Base-by-base conservation (phyloP, 805 yeast genomes). In the Zygosaccharomyces kombuchaensis region DNA sequence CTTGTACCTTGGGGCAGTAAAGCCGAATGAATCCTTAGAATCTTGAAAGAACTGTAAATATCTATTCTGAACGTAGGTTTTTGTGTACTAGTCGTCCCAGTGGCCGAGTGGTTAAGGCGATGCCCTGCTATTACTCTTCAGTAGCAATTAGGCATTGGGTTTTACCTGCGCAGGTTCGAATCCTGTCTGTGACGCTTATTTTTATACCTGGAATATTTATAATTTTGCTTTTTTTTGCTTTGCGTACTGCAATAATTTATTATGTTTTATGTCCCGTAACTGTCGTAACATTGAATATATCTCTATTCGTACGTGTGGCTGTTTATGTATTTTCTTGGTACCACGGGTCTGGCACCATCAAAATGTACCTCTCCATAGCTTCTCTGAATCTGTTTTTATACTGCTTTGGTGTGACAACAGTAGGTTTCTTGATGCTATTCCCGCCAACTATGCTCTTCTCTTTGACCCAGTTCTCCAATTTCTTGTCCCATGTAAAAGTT, bases 121-220 rank as follows among this genome's bases (percentile, higher is more conserved):
- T 81, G 81, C 88, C 87, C 89, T 82, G 87, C 88, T 82, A 81
- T 72, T 55, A 55, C 52, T 39, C 32, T 48, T 52, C 58, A 65
- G 13, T 56, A 74, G 79, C 74, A 74, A 76, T 68, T 70, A 82
- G 88, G 87, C 86, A 80, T 81, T 82, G 87, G 84, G 87, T 80
- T 82, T 74, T 82, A 81, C 87, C 84, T 79, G 82, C 96, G 95
- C 95, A 87, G 95, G 96, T 87, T 87, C 96, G 96, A 87, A 87
- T 87, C 96, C 95, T 87, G 96, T 87, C 95, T 84, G 95, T 87
- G 86, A 85, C 96, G 96, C 57, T 64, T 67, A 71, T 72, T 77
- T 73, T 78, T 78, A 76, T 66, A 56, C 19, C 30, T n/a, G n/a
- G n/a, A n/a, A n/a, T n/a, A n/a, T 21, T 17, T 34, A 14, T 12